Percentiles rank a stretch among this genome's conserved stretches.
Evolutionary conservation across 306 rosid species (phyloP).

Genomic region (Hippophae gyantsensis): DNA sequence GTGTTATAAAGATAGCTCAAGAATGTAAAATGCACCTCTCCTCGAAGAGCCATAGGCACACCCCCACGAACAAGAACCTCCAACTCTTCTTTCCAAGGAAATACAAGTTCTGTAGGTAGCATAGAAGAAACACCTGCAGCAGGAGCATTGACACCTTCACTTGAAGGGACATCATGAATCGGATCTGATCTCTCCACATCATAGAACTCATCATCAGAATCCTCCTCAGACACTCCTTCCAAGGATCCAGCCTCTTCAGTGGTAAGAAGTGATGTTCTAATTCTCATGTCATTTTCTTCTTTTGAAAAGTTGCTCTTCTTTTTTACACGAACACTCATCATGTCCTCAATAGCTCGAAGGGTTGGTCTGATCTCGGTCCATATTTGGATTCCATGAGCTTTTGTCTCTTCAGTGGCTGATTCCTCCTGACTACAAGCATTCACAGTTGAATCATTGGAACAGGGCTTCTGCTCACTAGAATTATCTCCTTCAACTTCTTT

Average conservation of each 20-base stretch:
- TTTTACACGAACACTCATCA: constrained; percentile 84
- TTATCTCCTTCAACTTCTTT: constrained; percentile 30
- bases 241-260: constrained; percentile 51
- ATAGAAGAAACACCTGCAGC: constrained; percentile 34
- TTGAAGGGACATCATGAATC: constrained; percentile 52
- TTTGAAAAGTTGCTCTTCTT: constrained; percentile 40
- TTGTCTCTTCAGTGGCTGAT: constrained; percentile 32
- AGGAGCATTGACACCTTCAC: constrained; percentile 39
- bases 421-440: constrained; percentile 27
- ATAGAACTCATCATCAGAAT: constrained; percentile 95
- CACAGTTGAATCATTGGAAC: constrained; percentile 30
- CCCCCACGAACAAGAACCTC: constrained; percentile 99
- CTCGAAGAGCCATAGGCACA: constrained; percentile 97
- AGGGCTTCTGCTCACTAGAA: constrained; percentile 17
- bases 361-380: constrained; percentile 90
- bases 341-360: constrained; percentile 65
- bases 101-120: constrained; percentile 38
- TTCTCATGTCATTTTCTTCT: constrained; percentile 39
- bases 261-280: constrained; percentile 36
- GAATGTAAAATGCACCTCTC: constrained; percentile 56
- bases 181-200: constrained; percentile 96
- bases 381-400: constrained; percentile 53
- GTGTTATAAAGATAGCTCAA: constrained; percentile 15
- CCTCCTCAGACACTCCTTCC: constrained; percentile 75
- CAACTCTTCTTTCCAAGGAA: constrained; percentile 89